A percentile compares a stretch with the other conserved stretches of the same genome.
Evolutionary conservation across 2,329 filamentous ascomycete genomes (phyloP).

Genomic region (Alternaria hordeiaustralica): DNA sequence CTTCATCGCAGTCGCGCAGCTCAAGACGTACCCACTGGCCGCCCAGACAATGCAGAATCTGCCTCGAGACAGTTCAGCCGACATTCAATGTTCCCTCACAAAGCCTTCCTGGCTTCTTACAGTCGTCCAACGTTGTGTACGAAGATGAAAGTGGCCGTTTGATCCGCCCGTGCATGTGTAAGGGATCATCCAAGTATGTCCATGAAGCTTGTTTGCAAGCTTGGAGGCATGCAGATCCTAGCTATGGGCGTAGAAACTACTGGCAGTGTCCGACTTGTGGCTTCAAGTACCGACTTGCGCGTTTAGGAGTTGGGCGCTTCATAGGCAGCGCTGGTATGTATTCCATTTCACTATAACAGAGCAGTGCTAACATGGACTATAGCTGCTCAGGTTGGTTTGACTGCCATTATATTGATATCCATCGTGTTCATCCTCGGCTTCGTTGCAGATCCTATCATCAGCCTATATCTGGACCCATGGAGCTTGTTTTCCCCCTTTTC

Average conservation of each 20-base stretch:
- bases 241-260: slow-evolving; percentile 70
- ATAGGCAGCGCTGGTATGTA: slow-evolving; percentile 55
- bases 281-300: slow-evolving; percentile 80
- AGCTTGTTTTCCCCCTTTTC: slow-evolving; percentile 49
- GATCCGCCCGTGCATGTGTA: slow-evolving; percentile 90
- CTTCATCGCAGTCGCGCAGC: slow-evolving; percentile 21
- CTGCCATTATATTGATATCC: slow-evolving; percentile 71
- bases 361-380: slow-evolving; percentile 18
- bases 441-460: slow-evolving; percentile 89
- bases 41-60: slow-evolving; percentile 85
- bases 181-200: slow-evolving; percentile 90
- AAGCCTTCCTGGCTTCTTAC: slow-evolving; percentile 62
- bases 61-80: slow-evolving; percentile 73
- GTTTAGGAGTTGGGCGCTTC: slow-evolving; percentile 76
- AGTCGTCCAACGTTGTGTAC: slow-evolving; percentile 69
- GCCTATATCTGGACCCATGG: slow-evolving; percentile 80
- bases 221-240: slow-evolving; percentile 79
- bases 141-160: slow-evolving; percentile 78
- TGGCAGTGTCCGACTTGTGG: slow-evolving; percentile 89
- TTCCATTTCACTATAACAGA: background rate
- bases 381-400: slow-evolving; percentile 72
- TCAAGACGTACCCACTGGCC: slow-evolving; percentile 62
- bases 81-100: slow-evolving; percentile 64
- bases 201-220: slow-evolving; percentile 87
- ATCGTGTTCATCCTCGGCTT: slow-evolving; percentile 87